Conservation (phyloP, 495 filamentous ascomycete genomes). For the Penicillium odoratum region DNA sequence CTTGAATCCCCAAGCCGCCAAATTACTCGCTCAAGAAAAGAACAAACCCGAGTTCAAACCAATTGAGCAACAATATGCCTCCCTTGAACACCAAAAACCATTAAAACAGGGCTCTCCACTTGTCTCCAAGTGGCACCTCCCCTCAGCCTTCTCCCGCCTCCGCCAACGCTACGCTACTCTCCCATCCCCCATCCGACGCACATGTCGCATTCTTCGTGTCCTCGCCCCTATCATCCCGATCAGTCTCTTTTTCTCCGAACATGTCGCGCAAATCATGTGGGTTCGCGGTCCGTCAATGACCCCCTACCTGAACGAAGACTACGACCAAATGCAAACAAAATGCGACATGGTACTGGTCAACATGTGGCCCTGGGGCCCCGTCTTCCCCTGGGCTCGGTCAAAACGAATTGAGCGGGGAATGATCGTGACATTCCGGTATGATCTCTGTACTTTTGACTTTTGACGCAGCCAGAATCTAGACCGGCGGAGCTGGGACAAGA, state of each 20-base stretch:
- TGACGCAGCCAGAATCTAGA: not conserved
- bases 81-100: not conserved
- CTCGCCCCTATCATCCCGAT: conserved; percentile 63
- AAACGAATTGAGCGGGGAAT: conserved; percentile 51
- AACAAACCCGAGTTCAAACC: conserved; percentile 3
- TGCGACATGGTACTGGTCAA: conserved; percentile 51
- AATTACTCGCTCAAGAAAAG: conserved; percentile 10
- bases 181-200: conserved; percentile 29
- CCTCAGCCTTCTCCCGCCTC: conserved; percentile 31
- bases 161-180: conserved; percentile 34
- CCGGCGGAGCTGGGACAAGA: not conserved
- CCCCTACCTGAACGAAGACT: conserved; percentile 69
- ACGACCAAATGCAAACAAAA: conserved; percentile 53
- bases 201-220: conserved; percentile 44
- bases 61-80: conserved; percentile 2
- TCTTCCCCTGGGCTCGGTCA: conserved; percentile 42
- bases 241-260: conserved; percentile 61
- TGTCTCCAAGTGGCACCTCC: conserved; percentile 13
- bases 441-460: conserved; percentile 1
- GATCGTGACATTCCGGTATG: conserved; percentile 55
- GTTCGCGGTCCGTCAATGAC: conserved; percentile 75
- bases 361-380: conserved; percentile 41
- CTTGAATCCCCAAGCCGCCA: conserved; percentile 26
- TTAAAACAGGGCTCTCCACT: conserved; percentile 14
- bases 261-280: conserved; percentile 61